These are phyloP conservation scores for Arbutus unedo DNA, from an alignment of 148 eudicot species.

Conservation along the genomic window DNA sequence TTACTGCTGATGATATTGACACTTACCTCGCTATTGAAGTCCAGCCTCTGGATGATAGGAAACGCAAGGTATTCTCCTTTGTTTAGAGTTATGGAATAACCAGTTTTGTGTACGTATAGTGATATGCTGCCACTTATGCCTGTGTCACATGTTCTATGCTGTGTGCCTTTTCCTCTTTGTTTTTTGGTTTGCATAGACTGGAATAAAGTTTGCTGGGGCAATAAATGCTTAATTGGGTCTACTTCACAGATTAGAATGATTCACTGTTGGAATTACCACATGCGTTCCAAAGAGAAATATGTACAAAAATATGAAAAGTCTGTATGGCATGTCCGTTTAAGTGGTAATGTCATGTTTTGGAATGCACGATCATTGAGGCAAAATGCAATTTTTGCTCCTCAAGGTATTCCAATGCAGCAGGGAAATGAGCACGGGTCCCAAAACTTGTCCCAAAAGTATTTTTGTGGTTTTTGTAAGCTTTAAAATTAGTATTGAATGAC, in stretches of 20 bases:
- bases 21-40: slow-evolving; percentile 84
- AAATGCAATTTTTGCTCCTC: background rate
- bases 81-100: background rate
- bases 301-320: background rate
- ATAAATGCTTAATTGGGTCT: background rate
- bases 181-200: background rate
- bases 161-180: background rate
- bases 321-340: background rate
- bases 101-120: background rate
- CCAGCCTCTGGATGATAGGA: slow-evolving; percentile 86
- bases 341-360: background rate
- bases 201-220: background rate
- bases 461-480: background rate
- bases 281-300: background rate
- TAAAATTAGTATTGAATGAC: background rate
- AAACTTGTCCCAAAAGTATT: background rate
- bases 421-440: background rate
- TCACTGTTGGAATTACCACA: background rate
- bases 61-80: slow-evolving; percentile 66
- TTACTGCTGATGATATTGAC: slow-evolving; percentile 90
- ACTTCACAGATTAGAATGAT: background rate
- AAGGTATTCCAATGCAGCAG: background rate
- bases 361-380: background rate
- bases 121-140: background rate
- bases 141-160: background rate